Conservation (phyloP, 371 early-diverging fungal species). For the Paraphysoderma sedebokerense region DNA sequence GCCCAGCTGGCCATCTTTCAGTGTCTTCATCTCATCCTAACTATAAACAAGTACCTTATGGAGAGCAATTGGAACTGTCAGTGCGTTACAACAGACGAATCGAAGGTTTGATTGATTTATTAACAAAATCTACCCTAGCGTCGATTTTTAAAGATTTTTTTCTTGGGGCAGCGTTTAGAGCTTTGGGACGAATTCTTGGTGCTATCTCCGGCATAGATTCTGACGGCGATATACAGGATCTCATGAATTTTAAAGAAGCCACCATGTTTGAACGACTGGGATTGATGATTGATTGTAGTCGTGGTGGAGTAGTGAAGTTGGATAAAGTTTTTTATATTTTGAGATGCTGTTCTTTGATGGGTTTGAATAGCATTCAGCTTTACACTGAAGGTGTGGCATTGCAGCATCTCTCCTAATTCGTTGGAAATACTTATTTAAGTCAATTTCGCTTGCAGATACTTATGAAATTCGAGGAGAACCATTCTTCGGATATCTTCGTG, state of each 20-base stretch:
- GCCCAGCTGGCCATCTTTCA: too few relatives aligned
- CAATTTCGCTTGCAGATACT: slow-evolving; percentile 1
- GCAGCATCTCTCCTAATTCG: too few relatives aligned
- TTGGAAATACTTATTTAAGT: too few relatives aligned
- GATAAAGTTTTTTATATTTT: slow-evolving; percentile 40
- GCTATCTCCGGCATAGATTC: slow-evolving; percentile 17
- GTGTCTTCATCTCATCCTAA: too few relatives aligned
- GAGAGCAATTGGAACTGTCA: too few relatives aligned
- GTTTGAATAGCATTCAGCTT: slow-evolving; percentile 64
- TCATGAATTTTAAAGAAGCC: slow-evolving; percentile 32
- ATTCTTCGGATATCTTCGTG: slow-evolving; percentile 68
- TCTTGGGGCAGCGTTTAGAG: slow-evolving; percentile 73
- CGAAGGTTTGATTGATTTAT: too few relatives aligned
- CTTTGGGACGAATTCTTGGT: slow-evolving; percentile 49
- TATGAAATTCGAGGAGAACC: slow-evolving; percentile 47
- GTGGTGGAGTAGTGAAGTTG: slow-evolving; percentile 51
- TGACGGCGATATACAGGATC: slow-evolving; percentile 5
- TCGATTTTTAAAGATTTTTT: too few relatives aligned
- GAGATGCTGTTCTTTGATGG: slow-evolving; percentile 57
- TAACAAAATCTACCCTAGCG: too few relatives aligned
- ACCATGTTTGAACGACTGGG: slow-evolving; percentile 45
- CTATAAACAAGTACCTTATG: too few relatives aligned
- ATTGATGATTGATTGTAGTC: slow-evolving; percentile 71
- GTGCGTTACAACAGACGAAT: too few relatives aligned
- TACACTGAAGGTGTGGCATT: slow-evolving; percentile 86